These are phyloP conservation scores for Bassia scoparia DNA, from an alignment of 148 eudicot species.

Conservation along the genomic window DNA sequence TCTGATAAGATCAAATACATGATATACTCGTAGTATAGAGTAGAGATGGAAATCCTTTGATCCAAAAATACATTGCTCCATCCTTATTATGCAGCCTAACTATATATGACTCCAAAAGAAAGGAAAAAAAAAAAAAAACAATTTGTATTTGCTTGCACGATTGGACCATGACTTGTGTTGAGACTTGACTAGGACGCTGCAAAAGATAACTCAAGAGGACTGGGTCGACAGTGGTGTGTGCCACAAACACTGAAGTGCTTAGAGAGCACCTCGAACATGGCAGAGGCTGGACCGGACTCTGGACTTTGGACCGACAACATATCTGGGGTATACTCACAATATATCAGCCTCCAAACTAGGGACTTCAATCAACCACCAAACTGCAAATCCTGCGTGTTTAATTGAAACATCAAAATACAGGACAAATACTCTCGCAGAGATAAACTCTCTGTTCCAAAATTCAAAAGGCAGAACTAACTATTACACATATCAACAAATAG, in stretches of 20 bases:
- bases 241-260: constrained; percentile 23
- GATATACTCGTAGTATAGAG: constrained; percentile 2
- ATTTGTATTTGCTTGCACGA: constrained; percentile 19
- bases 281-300: constrained; percentile 26
- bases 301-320: constrained; percentile 26
- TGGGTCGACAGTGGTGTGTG: neutral
- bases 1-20: constrained; percentile 11
- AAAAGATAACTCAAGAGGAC: constrained; percentile 15
- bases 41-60: constrained; percentile 9
- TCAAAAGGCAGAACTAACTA: neutral
- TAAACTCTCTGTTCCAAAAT: no score
- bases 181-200: constrained; percentile 28
- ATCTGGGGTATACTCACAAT: constrained; percentile 12
- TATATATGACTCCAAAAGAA: constrained; percentile 20
- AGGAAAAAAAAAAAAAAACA: neutral
- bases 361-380: constrained; percentile 12
- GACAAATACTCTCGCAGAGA: no score
- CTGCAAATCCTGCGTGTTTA: constrained; percentile 23
- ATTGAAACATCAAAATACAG: neutral
- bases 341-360: constrained; percentile 18
- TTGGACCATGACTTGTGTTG: constrained; percentile 13
- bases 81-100: constrained; percentile 20
- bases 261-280: constrained; percentile 31
- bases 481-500: no score
- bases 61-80: constrained; percentile 10